Conservation (phyloP, 345 rosid genomes). For the Brassica rapa region DNA sequence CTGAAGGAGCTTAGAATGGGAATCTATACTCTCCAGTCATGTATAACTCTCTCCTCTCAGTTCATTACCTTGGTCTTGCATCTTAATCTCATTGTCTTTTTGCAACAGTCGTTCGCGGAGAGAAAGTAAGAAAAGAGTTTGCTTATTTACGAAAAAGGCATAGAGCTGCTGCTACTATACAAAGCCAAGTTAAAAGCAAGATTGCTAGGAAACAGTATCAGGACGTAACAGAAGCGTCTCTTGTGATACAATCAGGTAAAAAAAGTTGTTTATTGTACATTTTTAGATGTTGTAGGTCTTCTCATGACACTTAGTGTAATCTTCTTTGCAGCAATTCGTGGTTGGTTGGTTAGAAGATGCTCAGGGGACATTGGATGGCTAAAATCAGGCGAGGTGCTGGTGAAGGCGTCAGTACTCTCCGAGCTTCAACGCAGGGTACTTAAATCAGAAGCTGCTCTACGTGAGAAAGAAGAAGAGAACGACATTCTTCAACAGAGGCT, state of each 20-base stretch:
- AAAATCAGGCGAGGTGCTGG: conserved; percentile 71
- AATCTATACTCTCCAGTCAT: conserved; percentile 73
- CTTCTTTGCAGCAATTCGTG: conserved; percentile 72
- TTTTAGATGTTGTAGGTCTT: conserved; percentile 3
- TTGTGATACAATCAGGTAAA: conserved; percentile 79
- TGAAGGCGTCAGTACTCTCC: conserved; percentile 87
- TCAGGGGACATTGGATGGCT: conserved; percentile 73
- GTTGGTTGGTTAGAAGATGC: conserved; percentile 94
- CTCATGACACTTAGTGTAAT: neutral
- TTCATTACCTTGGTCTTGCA: neutral
- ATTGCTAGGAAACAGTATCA: conserved; percentile 47
- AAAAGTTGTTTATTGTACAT: neutral
- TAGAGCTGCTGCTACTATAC: conserved; percentile 85
- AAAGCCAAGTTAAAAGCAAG: conserved; percentile 64
- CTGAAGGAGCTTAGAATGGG: conserved; percentile 68
- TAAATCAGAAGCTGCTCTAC: conserved; percentile 78
- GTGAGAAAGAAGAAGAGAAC: conserved; percentile 95
- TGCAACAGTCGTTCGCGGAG: conserved; percentile 74
- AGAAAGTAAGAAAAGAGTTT: conserved; percentile 70
- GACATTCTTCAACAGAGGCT: conserved; percentile 91
- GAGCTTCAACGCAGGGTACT: conserved; percentile 92
- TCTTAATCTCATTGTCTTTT: conserved; percentile 18
- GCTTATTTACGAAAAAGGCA: conserved; percentile 59
- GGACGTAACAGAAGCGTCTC: conserved; percentile 54
- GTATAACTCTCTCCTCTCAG: conserved; percentile 46